Percentiles rank a stretch among this genome's conserved stretches.
Evolutionary conservation across 2,329 filamentous ascomycete genomes (phyloP).

Genomic region (Fusarium fujikuroi): DNA sequence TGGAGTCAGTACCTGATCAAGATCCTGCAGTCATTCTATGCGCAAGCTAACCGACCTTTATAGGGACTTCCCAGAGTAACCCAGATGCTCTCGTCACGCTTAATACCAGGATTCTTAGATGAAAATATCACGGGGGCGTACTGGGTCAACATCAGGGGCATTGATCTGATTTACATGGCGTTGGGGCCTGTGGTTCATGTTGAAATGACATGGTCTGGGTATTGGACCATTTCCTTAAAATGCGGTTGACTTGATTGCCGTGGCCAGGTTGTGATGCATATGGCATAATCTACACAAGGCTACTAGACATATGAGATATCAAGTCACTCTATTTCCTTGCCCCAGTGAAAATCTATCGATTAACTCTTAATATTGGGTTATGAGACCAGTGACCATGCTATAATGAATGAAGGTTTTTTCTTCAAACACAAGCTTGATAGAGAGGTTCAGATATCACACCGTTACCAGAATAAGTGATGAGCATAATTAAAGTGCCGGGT

Average conservation of each 20-base stretch:
- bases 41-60: constrained; percentile 4
- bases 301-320: neutral
- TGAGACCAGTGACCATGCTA: neutral
- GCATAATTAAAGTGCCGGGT: neutral
- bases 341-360: neutral
- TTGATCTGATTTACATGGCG: constrained; percentile 31
- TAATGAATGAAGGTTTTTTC: neutral
- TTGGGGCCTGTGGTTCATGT: constrained; percentile 28
- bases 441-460: neutral
- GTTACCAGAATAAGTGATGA: neutral
- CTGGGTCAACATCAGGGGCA: constrained; percentile 20
- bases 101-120: constrained; percentile 5
- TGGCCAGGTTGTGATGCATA: neutral
- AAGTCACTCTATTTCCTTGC: neutral
- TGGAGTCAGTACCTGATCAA: constrained; percentile 61
- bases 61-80: constrained; percentile 50
- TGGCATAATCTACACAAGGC: neutral
- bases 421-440: neutral
- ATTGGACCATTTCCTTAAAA: constrained; percentile 3
- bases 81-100: neutral
- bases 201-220: constrained; percentile 3
- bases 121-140: constrained; percentile 30
- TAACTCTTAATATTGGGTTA: neutral
- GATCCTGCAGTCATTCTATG: neutral
- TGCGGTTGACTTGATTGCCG: neutral